Base-by-base conservation (phyloP, 768 basidiomycete species). In the Russula earlei region DNA sequence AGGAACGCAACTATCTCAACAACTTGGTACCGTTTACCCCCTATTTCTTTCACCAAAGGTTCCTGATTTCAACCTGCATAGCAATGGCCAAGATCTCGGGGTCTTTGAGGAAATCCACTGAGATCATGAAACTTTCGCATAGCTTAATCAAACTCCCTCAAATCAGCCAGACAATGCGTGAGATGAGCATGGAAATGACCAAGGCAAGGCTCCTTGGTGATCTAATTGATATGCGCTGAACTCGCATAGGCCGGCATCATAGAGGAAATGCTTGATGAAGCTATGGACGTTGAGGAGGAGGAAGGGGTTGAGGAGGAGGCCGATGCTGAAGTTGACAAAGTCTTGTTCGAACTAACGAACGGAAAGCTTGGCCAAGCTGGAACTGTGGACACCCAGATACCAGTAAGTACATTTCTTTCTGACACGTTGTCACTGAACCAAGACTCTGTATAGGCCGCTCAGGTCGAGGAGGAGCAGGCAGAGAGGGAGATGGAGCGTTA, bases 161-260 rank as follows among this genome's bases (percentile, higher is more conserved):
- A 68, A 82, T 98, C 46, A 87, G 85, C 70, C 85, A 83, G 60
- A 80, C 82, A 0, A 99, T 99, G 96, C 81, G 92, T 34, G 88
- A 96, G 66, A 94, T 99, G 92, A 91, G 87, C 64, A 91, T 94
- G 86, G 96, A 99, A 71, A 97, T 98, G 96, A 98, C 90, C 59
- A 98, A 98, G 81, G 95, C 87, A 54, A n/a, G 15, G 20, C 27
- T 11, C 43, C 31, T 24, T 12, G 27, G 22, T 52, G 27, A 34
- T 19, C 33, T 40, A 5, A 29, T 41, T 67, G 29, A 66, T 31
- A 55, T 19, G 52, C 4, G 36, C 44, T 55, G 42, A 45, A 22
- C 6, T 24, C n/a, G 12, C 41, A 10, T 62, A 97, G 94, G 92
- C 93, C 33, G 96, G 96, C 2, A 90, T 99, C 59, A 84, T 98